Conservation (phyloP, 495 filamentous ascomycete genomes). For the Neurospora africana region DNA sequence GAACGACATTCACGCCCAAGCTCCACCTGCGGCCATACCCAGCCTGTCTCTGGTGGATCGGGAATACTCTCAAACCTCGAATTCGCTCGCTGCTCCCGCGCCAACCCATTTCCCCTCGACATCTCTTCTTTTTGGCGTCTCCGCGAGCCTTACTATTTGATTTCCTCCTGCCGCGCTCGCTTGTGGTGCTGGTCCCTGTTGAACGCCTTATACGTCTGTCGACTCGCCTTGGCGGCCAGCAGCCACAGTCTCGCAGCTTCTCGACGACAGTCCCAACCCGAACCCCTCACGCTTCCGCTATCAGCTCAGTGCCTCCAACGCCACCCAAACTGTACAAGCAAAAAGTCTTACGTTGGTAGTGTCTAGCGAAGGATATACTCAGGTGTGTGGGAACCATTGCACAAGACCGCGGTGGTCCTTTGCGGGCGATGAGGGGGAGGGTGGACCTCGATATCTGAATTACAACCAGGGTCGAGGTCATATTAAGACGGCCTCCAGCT, state of each 20-base stretch:
- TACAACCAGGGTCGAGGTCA: constrained; percentile 19
- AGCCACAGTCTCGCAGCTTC: background rate
- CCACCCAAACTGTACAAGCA: background rate
- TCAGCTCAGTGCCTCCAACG: background rate
- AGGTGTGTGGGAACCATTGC: constrained; percentile 6
- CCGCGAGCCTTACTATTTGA: background rate
- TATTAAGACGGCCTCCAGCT: constrained; percentile 2
- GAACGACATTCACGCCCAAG: background rate
- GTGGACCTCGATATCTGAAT: constrained; percentile 26
- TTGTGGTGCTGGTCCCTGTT: background rate
- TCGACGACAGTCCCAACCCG: background rate
- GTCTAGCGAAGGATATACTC: background rate
- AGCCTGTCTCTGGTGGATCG: background rate
- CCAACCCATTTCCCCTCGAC: background rate
- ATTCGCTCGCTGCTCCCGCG: background rate
- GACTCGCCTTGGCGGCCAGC: background rate
- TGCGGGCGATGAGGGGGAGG: constrained; percentile 28
- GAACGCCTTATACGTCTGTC: background rate
- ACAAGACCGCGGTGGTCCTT: constrained; percentile 22
- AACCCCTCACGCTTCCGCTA: background rate
- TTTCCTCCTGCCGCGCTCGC: background rate
- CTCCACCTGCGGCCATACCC: background rate
- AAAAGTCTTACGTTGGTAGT: background rate
- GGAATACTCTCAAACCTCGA: background rate
- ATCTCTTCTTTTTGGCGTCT: background rate